Percentiles rank a stretch among this genome's conserved stretches.
Conservation (phyloP, 129 eudicot genomes). For the Chrysanthemum seticuspe region DNA sequence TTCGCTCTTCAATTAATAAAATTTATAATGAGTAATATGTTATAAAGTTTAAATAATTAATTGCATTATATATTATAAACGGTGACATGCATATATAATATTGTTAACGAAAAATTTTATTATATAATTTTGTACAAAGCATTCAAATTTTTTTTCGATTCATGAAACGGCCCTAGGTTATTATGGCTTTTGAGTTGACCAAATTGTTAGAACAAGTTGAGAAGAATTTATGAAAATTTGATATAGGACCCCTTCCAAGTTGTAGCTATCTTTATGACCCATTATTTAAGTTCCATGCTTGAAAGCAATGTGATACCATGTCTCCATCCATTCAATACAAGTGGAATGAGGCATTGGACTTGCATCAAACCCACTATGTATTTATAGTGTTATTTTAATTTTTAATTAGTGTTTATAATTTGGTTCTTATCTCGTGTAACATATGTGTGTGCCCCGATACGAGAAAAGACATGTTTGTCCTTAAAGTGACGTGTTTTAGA, state of each 20-base stretch:
- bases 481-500: slow-evolving; percentile 16
- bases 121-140: too few species aligned
- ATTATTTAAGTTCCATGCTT: slow-evolving; percentile 22
- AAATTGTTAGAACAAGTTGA: not conserved
- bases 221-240: not conserved
- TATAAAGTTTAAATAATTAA: too few species aligned
- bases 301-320: slow-evolving; percentile 23
- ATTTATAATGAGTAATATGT: too few species aligned
- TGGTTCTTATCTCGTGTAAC: slow-evolving; percentile 9
- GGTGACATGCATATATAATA: too few species aligned
- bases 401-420: not conserved
- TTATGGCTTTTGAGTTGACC: too few species aligned
- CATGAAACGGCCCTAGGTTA: too few species aligned
- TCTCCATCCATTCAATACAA: slow-evolving; percentile 11
- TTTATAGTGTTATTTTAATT: not conserved
- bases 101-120: too few species aligned
- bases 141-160: too few species aligned
- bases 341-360: slow-evolving; percentile 29
- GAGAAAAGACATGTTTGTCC: slow-evolving; percentile 4
- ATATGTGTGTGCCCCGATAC: slow-evolving; percentile 4
- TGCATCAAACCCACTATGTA: slow-evolving; percentile 24
- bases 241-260: slow-evolving; percentile 12
- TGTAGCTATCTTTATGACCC: slow-evolving; percentile 19
- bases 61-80: too few species aligned
- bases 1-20: too few species aligned